Base-by-base conservation (phyloP, 75 land plant species). In the Pinus tabuliformis region DNA sequence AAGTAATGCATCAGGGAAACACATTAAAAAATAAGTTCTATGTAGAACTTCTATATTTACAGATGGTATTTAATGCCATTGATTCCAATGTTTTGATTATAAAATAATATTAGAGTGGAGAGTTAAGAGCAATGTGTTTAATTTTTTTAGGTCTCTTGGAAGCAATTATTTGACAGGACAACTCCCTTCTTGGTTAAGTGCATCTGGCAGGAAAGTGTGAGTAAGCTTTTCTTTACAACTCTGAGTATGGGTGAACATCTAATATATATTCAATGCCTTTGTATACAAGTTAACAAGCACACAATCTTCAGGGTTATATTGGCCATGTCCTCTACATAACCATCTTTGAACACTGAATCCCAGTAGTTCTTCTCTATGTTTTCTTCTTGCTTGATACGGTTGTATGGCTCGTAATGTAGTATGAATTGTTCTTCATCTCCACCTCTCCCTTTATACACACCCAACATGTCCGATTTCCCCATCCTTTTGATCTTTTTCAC, bases 181-280 rank as follows among this genome's bases (percentile, higher is more conserved):
- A 30, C 66, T 63, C 66, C 66, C 66, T 63, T 63, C 66, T 4
- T 63, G 66, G 66, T 37, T 63, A 63, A 30, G 17, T 30, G 66
- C 6, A 63, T 2, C 33, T 3, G 39, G 39, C 17, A 30, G 6
- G 1, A 63, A 63, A 63, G 66, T 63, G 65, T 62, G 66, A 63
- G 66, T 63, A 63, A 63, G 1, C 6, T 30, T 28, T 63, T 63
- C 17, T 16, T 28, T 63, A 63, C 6, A 30, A 18, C 20, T 63
- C 33, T 30, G 4, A 62, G 64, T 13, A 1, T 62, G 24, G 30
- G 30, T 62, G 33, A 13, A 0, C 15, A 28, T 26, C 26, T 62
- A 26, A 16, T 21, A 30, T 26, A 26, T 26, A 26, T 26, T 0
- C 26, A 26, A 26, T 26, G 26, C 26, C 26, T 26, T 26, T 26